These are phyloP conservation scores for Bacterosira constricta DNA, from an alignment of 108 stramenopile species.

Conservation along the genomic window DNA sequence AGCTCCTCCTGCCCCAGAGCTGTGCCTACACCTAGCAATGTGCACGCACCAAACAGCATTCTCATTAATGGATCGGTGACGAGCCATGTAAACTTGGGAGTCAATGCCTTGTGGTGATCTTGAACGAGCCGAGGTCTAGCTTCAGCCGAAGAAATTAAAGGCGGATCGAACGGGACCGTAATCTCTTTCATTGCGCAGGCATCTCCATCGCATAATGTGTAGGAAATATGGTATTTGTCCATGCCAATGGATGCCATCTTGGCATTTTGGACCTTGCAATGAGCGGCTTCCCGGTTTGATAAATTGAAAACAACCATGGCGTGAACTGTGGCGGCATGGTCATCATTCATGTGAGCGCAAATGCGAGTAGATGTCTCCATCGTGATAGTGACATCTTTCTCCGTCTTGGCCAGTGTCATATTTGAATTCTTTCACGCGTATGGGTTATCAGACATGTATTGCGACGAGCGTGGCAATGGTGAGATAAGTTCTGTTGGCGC, in stretches of 20 bases:
- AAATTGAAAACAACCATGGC: constrained; percentile 1
- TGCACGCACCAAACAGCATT: background rate
- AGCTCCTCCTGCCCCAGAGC: background rate
- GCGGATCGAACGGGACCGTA: constrained; percentile 25
- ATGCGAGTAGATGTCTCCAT: no score
- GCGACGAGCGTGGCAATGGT: no score
- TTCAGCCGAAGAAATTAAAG: constrained; percentile 15
- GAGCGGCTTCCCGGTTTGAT: background rate
- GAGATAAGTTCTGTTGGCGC: no score
- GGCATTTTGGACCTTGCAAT: constrained; percentile 10
- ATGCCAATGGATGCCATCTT: constrained; percentile 11
- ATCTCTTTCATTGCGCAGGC: constrained; percentile 3
- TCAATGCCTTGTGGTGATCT: constrained; percentile 26
- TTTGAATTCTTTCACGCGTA: no score
- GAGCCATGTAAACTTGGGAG: constrained; percentile 27
- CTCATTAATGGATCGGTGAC: constrained; percentile 24
- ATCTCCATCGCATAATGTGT: constrained; percentile 13
- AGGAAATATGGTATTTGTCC: constrained; percentile 1
- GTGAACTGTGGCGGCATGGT: constrained; percentile 19
- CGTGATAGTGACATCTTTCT: no score
- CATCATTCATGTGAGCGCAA: constrained; percentile 21
- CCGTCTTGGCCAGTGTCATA: no score
- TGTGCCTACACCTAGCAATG: constrained; percentile 2
- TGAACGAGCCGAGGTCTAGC: constrained; percentile 22
- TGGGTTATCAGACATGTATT: no score